Evolutionary conservation across 139 green algal species (phyloP), one percentile per base, ranked within the genome.

Genomic region (Edaphochlamys debaryana): DNA sequence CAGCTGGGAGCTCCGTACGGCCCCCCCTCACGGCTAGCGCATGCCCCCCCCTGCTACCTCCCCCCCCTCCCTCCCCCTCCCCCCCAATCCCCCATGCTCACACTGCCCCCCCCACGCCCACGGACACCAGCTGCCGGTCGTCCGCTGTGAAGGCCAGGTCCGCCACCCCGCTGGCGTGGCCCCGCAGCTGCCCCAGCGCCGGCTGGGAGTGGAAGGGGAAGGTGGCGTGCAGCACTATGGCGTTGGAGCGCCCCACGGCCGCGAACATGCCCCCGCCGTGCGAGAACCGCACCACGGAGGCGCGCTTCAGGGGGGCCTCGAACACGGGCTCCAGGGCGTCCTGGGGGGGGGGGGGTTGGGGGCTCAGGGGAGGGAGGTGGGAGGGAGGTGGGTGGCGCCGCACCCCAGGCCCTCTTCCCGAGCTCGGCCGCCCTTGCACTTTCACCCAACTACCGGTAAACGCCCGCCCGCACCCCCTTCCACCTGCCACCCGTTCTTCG

Each of bases 41-140:
- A n/a, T n/a, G n/a, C n/a, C n/a, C n/a, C n/a, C n/a, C n/a, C n/a
- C n/a, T n/a, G n/a, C n/a, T n/a, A n/a, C 37, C 25, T 22, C 73
- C 6, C 36, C 38, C 58, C 37, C 25, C 58, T 7, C 74, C 62
- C n/a, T 23, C 41, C 40, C 42, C 60, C 40, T 4, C 9, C 45
- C 45, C n/a, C n/a, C 45, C 45, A 54, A 9, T 54, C 11, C 45
- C 45, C 45, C 45, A 13, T 45, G 85, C 85, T 86, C 79, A 90
- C 78, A 90, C 82, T 58, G 89, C 88, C 4, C 89, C 89, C 1
- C 87, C 88, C 20, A 69, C 73, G 9, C 89, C 89, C 27, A 74
- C 80, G n/a, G 89, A 92, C 40, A 90, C 83, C 69, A 94, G 69
- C 67, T 87, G 60, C 5, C 68, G 77, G 58, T 93, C 91, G n/a